These are phyloP conservation scores for Microdochium bolleyi DNA, from an alignment of 2,329 filamentous ascomycete genomes.

Conservation along the genomic window DNA sequence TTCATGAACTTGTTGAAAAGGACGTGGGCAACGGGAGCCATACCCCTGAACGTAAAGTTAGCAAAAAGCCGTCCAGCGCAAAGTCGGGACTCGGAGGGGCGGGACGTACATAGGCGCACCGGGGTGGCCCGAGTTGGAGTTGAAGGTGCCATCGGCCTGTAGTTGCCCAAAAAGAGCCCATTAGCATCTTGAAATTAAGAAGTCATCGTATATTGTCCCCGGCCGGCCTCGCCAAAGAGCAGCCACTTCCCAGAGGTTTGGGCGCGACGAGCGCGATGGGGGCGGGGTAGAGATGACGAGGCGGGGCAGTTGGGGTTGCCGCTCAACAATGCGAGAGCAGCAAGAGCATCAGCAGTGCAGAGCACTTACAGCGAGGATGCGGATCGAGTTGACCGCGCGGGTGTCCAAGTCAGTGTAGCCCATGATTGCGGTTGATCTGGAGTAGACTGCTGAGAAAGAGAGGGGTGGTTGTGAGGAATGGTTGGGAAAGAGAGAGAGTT, in stretches of 20 bases:
- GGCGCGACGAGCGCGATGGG: slow-evolving; percentile 4
- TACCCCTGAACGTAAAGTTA: slow-evolving; percentile 40
- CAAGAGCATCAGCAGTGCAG: slow-evolving; percentile 16
- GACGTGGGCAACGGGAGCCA: slow-evolving; percentile 94
- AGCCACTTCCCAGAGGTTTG: background rate
- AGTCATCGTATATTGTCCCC: background rate
- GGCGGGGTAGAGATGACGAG: slow-evolving; percentile 4
- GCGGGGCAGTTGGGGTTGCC: slow-evolving; percentile 15
- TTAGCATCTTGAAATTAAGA: background rate
- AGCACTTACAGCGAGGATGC: slow-evolving; percentile 79
- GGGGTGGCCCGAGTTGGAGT: slow-evolving; percentile 96
- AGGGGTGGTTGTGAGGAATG: background rate
- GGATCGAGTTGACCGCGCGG: slow-evolving; percentile 97
- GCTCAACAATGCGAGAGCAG: background rate
- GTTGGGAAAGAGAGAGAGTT: background rate
- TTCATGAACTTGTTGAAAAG: slow-evolving; percentile 99
- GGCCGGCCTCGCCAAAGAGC: background rate
- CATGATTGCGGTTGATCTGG: slow-evolving; percentile 52
- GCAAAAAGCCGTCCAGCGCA: background rate
- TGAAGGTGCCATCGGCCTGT: slow-evolving; percentile 93
- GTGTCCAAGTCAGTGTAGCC: slow-evolving; percentile 80
- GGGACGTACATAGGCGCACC: slow-evolving; percentile 82
- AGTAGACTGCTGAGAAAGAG: background rate
- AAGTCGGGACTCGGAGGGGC: background rate
- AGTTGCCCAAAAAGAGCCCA: slow-evolving; percentile 4